Evolutionary conservation across 192 early-diverging fungal genomes (phyloP), one percentile per base, ranked within the genome.

Genomic region (Umbelopsis sp.): DNA sequence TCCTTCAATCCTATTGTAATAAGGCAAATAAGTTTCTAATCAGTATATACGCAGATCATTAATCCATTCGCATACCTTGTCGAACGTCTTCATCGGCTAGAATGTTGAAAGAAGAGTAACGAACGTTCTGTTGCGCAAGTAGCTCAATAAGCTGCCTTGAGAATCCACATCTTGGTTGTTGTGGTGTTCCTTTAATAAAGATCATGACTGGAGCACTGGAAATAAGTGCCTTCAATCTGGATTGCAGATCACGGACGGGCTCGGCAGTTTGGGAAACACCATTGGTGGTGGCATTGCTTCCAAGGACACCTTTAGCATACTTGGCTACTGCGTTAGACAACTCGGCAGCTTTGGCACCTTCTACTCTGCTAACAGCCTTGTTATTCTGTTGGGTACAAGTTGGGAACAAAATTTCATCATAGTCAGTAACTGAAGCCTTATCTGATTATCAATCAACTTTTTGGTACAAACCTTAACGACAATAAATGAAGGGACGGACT

Each of bases 151-250:
- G 69, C 77, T 94, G 87, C 54, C 92, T 88, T 62, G 92, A 94
- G 78, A 98, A 99, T 14, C 95, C 95, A 81, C 97, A 99, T 8
- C 95, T 85, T 25, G 97, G 97, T 80, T 75, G 71, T 21, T 75
- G 68, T 34, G 94, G 91, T 7, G 93, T 94, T 38, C 93, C 94
- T 82, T 99, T 99, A 69, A 99, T 97, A 75, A 98, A 98, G 32
- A 94, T 83, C 94, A 99, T 95, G 25, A 97, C 92, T 10, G 90
- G 86, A 12, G 89, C 83, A 26, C 89, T 88, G 72, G 88, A 85
- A 31, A 90, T 77, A 43, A 93, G 77, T 25, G 83, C 84, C 78
- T 90, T 91, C 26, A 94, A 83, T 29, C 92, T 87, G 7, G 90
- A 86, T 76, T 89, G 89, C 65, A 88, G 77, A 68, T 88, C 89